These are phyloP conservation scores for Metschnikowia matae DNA, from an alignment of 805 yeast genomes.

Conservation along the genomic window DNA sequence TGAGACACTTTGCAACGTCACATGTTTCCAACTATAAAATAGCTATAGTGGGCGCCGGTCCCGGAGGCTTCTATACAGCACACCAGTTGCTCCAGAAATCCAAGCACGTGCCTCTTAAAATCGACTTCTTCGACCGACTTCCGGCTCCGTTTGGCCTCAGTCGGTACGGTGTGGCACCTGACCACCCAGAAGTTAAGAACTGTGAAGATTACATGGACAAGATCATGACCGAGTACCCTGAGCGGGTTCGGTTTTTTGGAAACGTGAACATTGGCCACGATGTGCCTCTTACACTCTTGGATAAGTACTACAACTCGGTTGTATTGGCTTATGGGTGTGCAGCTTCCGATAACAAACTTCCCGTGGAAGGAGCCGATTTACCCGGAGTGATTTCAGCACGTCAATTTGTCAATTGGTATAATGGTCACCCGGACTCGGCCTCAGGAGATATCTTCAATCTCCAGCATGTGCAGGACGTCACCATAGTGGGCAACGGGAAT, in stretches of 20 bases:
- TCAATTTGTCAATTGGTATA: constrained; percentile 93
- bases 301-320: constrained; percentile 62
- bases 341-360: constrained; percentile 47
- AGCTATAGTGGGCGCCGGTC: constrained; percentile 92
- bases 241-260: constrained; percentile 53
- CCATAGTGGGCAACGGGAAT: constrained; percentile 94
- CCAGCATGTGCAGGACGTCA: constrained; percentile 56
- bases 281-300: constrained; percentile 46
- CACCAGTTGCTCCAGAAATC: constrained; percentile 41
- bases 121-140: constrained; percentile 76
- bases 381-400: constrained; percentile 77
- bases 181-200: constrained; percentile 93
- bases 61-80: constrained; percentile 47
- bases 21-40: constrained; percentile 29
- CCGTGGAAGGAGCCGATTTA: constrained; percentile 56
- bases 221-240: constrained; percentile 26
- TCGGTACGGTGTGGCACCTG: constrained; percentile 98
- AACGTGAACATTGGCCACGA: constrained; percentile 67
- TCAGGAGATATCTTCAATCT: constrained; percentile 41
- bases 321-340: constrained; percentile 82
- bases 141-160: constrained; percentile 92
- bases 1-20: constrained; percentile 6
- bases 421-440: constrained; percentile 68
- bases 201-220: constrained; percentile 72
- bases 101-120: constrained; percentile 27